These are phyloP conservation scores for Penicillium diatomitis DNA, from an alignment of 495 filamentous ascomycete species.

Conservation along the genomic window DNA sequence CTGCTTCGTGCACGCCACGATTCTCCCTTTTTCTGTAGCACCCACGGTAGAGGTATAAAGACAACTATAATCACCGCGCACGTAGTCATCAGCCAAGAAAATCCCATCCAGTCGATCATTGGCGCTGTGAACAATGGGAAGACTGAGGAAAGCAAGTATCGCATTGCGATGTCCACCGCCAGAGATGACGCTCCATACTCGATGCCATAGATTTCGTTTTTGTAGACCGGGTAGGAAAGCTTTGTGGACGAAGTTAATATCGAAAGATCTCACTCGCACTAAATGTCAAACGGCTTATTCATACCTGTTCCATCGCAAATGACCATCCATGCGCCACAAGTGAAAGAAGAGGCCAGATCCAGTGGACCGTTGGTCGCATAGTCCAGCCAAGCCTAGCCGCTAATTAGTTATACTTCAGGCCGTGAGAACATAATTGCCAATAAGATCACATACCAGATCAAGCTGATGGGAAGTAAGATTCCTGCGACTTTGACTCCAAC, in stretches of 20 bases:
- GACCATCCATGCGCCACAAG: not conserved
- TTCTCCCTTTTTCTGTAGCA: not conserved
- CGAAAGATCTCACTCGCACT: not conserved
- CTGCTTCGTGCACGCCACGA: conserved; percentile 1
- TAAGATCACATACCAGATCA: not conserved
- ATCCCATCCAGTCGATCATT: not conserved
- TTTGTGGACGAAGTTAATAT: not conserved
- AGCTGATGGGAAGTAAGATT: not conserved
- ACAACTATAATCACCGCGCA: not conserved
- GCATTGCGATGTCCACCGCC: not conserved
- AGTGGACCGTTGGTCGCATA: not conserved
- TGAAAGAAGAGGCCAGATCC: too few relatives aligned
- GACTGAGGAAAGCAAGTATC: not conserved
- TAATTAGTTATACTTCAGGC: too few relatives aligned
- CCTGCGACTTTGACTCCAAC: not conserved
- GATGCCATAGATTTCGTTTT: not conserved
- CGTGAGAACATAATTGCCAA: too few relatives aligned
- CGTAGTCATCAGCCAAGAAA: not conserved
- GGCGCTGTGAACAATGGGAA: not conserved
- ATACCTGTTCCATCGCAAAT: not conserved
- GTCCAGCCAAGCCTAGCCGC: not conserved
- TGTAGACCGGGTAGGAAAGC: not conserved
- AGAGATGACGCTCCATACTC: not conserved
- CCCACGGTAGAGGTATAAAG: not conserved
- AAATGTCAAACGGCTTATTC: not conserved